Conservation (phyloP, 1,139 yeast species). For the Taphrina betulina region DNA sequence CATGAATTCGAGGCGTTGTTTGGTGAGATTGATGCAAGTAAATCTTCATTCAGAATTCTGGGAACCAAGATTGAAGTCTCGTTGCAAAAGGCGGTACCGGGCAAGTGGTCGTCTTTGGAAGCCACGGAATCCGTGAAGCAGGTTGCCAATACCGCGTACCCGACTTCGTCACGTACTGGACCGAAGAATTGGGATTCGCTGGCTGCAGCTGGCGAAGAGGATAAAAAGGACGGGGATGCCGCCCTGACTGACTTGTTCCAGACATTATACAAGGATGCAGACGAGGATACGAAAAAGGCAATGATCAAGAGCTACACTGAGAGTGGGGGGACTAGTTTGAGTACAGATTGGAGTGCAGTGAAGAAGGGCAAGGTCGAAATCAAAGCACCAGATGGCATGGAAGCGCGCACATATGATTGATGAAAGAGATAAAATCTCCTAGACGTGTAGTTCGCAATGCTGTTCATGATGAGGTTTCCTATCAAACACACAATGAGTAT, state of each 20-base stretch:
- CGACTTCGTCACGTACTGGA: conserved; percentile 59
- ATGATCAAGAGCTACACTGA: conserved; percentile 97
- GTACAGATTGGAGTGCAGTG: conserved; percentile 95
- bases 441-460: no score
- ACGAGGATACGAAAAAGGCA: conserved; percentile 84
- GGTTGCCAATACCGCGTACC: conserved; percentile 49
- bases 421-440: no score
- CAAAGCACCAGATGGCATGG: conserved; percentile 39
- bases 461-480: no score
- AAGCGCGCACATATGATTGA: neutral
- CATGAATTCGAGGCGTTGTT: conserved; percentile 56
- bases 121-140: conserved; percentile 39
- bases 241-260: conserved; percentile 60
- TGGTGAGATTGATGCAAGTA: conserved; percentile 52
- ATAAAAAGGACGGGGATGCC: conserved; percentile 52
- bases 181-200: conserved; percentile 71
- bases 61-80: conserved; percentile 73
- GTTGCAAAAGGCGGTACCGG: conserved; percentile 47
- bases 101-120: conserved; percentile 49
- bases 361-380: conserved; percentile 63
- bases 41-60: conserved; percentile 55
- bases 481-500: no score
- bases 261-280: conserved; percentile 71
- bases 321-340: conserved; percentile 88
- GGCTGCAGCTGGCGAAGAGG: conserved; percentile 45